Evolutionary conservation across 1,284 basidiomycete genomes (phyloP), one percentile per base, ranked within the genome.

Genomic region (Trichosporon sp.): DNA sequence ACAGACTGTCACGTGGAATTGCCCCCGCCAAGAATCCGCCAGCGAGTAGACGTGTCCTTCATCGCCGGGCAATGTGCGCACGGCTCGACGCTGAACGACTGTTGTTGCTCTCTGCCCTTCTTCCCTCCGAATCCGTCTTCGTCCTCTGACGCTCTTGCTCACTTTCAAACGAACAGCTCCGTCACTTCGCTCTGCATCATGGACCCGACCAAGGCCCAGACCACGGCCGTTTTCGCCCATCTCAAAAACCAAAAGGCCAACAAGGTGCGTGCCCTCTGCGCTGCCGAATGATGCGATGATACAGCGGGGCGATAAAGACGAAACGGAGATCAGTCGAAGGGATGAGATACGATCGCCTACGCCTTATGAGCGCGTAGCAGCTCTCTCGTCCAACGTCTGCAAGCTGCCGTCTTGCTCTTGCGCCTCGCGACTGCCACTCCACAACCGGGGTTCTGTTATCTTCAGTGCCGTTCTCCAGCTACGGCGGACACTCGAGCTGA

Each of bases 191-290:
- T 21, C 68, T 46, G 21, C 31, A 72, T 26, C 51, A 82, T 82
- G 80, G 83, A 84, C 73, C 83, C 83, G 7, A 84, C 83, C 37
- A 84, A 84, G 73, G 80, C 80, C n/a, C 83, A 84, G 74, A 84
- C 83, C 12, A 75, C 75, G 6, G 81, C 83, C 51, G 79, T 78
- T 2, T 85, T 85, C 73, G 78, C 80, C 16, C 83, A 85, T 6
- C 85, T 96, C 66, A 92, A 90, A 79, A 84, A 89, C 1, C 92
- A 96, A 78, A 94, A 94, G 79, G 92, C 89, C 1, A 97, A 97
- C 87, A 96, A 94, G 88, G 94, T 92, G 66, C 48, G 88, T 65
- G 19, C 37, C 21, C 14, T 65, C 37, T 38, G 43, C 40, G 26
- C 4, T 26, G 10, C n/a, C 1, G 5, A 38, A 35, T 65, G 8